Evolutionary conservation across 2,329 filamentous ascomycete genomes (phyloP).

Genomic region (Trichophyton rubrum): DNA sequence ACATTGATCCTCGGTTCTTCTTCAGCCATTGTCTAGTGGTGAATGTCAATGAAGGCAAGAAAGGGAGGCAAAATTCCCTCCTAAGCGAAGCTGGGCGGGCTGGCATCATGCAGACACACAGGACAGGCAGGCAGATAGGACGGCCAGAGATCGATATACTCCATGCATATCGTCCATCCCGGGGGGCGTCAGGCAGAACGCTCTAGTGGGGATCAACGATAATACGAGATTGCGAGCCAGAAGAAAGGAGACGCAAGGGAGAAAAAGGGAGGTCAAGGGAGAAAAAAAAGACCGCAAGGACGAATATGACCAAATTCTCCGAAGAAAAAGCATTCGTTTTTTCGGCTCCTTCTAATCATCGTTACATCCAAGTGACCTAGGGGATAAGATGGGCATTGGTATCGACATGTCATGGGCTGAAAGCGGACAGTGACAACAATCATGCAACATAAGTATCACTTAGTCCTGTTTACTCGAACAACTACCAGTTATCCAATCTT

Average conservation of each 20-base stretch:
- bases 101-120: background rate
- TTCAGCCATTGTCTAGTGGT: no score
- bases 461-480: background rate
- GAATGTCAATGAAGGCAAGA: background rate
- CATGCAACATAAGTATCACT: background rate
- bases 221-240: background rate
- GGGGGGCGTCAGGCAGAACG: background rate
- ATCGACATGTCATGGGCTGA: background rate
- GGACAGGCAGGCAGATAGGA: no score
- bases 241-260: background rate
- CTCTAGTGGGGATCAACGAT: background rate
- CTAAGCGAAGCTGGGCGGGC: conserved; percentile 1
- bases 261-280: background rate
- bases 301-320: conserved; percentile 1
- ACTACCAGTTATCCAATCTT: background rate
- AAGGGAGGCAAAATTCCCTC: background rate
- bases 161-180: background rate
- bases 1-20: no score
- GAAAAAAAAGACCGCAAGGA: background rate
- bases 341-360: background rate
- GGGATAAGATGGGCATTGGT: background rate
- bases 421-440: no score
- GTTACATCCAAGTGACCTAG: background rate
- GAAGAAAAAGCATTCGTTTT: conserved; percentile 2
- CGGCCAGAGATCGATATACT: background rate